Evolutionary conservation across 1,284 basidiomycete species (phyloP).

Genomic region (Microbotryum lychnidis-dioicae): DNA sequence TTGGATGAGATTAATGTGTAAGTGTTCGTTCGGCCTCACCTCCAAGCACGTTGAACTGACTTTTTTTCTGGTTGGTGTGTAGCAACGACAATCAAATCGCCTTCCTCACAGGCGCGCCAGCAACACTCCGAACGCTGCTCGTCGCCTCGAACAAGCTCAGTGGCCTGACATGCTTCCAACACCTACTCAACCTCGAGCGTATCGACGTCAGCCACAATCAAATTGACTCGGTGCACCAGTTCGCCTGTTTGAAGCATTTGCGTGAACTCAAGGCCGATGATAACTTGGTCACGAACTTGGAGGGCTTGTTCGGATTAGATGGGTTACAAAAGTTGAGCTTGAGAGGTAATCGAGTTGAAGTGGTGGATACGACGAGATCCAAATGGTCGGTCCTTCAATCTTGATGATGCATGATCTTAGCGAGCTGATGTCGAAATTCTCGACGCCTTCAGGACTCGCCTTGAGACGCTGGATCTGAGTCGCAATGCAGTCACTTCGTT

Average conservation of each 20-base stretch:
- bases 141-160: slow-evolving; percentile 75
- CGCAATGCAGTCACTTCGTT: slow-evolving; percentile 62
- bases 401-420: slow-evolving; percentile 18
- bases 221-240: slow-evolving; percentile 71
- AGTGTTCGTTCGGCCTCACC: slow-evolving; percentile 40
- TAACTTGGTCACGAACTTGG: slow-evolving; percentile 67
- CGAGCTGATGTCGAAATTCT: background rate
- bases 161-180: slow-evolving; percentile 77
- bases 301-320: slow-evolving; percentile 69
- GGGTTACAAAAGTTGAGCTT: slow-evolving; percentile 74
- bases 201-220: slow-evolving; percentile 87
- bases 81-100: slow-evolving; percentile 69
- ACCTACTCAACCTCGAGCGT: slow-evolving; percentile 74
- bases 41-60: background rate
- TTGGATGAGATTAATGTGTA: slow-evolving; percentile 74
- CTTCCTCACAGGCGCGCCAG: slow-evolving; percentile 79
- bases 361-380: slow-evolving; percentile 55
- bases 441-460: slow-evolving; percentile 51
- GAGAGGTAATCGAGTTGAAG: slow-evolving; percentile 62
- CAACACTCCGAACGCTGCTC: slow-evolving; percentile 66
- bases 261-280: slow-evolving; percentile 80
- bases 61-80: background rate
- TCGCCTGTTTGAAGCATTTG: slow-evolving; percentile 74
- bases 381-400: slow-evolving; percentile 55
- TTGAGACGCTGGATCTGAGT: slow-evolving; percentile 77